Evolutionary conservation across 2,329 filamentous ascomycete genomes (phyloP), one percentile per base, ranked within the genome.

Genomic region (Fusarium buharicum): DNA sequence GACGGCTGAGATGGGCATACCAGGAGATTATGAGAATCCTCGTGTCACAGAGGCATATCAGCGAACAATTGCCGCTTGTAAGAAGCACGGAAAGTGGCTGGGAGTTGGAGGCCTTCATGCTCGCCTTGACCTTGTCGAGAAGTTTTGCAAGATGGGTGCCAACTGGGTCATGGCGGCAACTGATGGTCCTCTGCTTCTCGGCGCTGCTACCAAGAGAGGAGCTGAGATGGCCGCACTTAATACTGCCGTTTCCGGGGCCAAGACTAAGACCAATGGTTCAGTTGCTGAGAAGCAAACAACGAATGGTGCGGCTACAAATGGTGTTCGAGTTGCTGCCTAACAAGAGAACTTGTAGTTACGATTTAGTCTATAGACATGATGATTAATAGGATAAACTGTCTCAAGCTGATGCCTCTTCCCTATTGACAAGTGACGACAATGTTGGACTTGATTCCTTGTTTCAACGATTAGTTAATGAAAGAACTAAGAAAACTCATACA

Each of bases 61-160:
- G 34, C 76, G 74, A 52, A 74, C 73, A 4, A 75, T 77, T 14
- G 60, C 64, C 6, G 78, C 78, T 2, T 76, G 75, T 22, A 70
- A 73, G 10, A 78, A 74, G 68, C 67, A 68, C 11, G 70, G 77
- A 16, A 79, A 79, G 67, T 74, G 68, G 43, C 63, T 79, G 6
- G 78, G 78, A 9, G 69, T 79, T 31, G 78, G 76, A 11, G 78
- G 78, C 2, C 72, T 81, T 16, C 73, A 76, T 20, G 68, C 73
- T 0, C 69, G 77, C 10, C 66, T 78, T 24, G 78, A 81, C 56
- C 70, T 80, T 5, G 69, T 81, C 0, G 67, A 70, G 74, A 80
- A 73, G 68, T 73, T 72, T 33, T 73, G 69, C 37, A 49, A 54
- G 36, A 72, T 73, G 72, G 72, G 67, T 18, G 67, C 67, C n/a